These are phyloP conservation scores for Lipomyces yarrowii DNA, from an alignment of 1,139 yeast genomes.

Conservation along the genomic window DNA sequence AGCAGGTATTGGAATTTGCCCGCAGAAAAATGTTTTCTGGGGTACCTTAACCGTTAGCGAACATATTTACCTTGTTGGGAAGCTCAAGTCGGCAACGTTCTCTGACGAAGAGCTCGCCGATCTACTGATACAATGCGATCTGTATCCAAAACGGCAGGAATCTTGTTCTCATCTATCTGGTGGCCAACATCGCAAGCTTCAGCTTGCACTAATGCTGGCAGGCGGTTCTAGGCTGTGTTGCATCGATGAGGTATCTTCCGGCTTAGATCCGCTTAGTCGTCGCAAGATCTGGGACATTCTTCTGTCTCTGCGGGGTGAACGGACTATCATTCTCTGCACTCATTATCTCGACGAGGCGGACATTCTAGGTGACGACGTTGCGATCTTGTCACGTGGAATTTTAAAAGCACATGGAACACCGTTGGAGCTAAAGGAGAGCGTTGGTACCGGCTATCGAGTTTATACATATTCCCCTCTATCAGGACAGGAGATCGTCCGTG, in stretches of 20 bases:
- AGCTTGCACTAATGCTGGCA: constrained; percentile 58
- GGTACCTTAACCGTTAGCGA: constrained; percentile 41
- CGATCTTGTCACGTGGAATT: constrained; percentile 42
- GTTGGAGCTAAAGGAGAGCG: constrained; percentile 39
- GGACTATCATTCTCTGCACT: constrained; percentile 42
- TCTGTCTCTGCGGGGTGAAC: constrained; percentile 38
- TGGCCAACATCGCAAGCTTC: constrained; percentile 88
- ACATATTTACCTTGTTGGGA: constrained; percentile 42
- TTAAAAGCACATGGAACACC: constrained; percentile 41
- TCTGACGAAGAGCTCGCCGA: constrained; percentile 30
- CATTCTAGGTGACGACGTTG: constrained; percentile 42
- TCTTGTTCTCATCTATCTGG: constrained; percentile 59
- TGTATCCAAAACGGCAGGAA: constrained; percentile 35
- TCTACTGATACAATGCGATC: constrained; percentile 40
- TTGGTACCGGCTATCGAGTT: constrained; percentile 43
- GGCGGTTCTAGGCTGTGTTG: constrained; percentile 45
- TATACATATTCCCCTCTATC: constrained; percentile 35
- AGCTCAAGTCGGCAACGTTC: constrained; percentile 37
- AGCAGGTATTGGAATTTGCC: constrained; percentile 42
- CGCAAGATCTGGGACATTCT: constrained; percentile 45
- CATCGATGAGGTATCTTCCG: constrained; percentile 45
- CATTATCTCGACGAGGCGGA: constrained; percentile 46
- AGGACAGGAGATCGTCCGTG: constrained; percentile 35
- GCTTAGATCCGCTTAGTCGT: constrained; percentile 44
- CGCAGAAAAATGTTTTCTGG: constrained; percentile 45